These are phyloP conservation scores for Plasmodium yoelii DNA, from an alignment of 169 alveolate species.

Conservation along the genomic window DNA sequence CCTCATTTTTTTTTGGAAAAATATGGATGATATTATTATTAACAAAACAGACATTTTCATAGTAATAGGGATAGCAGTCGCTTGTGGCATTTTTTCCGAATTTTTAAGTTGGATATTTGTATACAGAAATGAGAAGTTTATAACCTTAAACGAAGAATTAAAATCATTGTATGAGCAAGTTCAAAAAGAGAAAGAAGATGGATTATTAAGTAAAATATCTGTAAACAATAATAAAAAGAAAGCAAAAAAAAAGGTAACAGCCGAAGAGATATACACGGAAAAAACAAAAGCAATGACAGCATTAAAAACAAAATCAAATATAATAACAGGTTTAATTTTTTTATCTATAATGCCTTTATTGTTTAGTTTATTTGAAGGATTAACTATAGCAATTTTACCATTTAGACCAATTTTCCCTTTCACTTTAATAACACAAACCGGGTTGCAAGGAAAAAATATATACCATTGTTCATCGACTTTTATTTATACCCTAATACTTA, in stretches of 20 bases:
- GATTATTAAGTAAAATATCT: constrained; percentile 66
- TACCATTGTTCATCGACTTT: constrained; percentile 86
- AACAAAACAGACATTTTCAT: constrained; percentile 48
- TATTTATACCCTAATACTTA: constrained; percentile 83
- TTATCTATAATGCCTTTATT: constrained; percentile 85
- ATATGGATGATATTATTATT: constrained; percentile 53
- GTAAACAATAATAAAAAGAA: constrained; percentile 29
- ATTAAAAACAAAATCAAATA: constrained; percentile 71
- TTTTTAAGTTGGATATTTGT: constrained; percentile 77
- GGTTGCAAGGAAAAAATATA: constrained; percentile 75
- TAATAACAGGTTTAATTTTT: constrained; percentile 85
- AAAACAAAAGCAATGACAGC: constrained; percentile 71
- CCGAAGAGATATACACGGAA: constrained; percentile 59
- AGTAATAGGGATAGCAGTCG: constrained; percentile 62
- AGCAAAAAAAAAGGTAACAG: constrained; percentile 24
- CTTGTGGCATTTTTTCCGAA: constrained; percentile 75
- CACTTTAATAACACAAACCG: constrained; percentile 82
- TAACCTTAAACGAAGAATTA: constrained; percentile 54
- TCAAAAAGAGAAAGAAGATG: constrained; percentile 76
- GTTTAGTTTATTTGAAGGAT: constrained; percentile 87
- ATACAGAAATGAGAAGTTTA: constrained; percentile 73
- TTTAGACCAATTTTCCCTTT: constrained; percentile 83
- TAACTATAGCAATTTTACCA: constrained; percentile 85
- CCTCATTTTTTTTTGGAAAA: neutral
- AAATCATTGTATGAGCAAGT: constrained; percentile 68